Evolutionary conservation across 495 filamentous ascomycete species (phyloP), one percentile per base, ranked within the genome.

Genomic region (Penicillium cosmopolitanum): DNA sequence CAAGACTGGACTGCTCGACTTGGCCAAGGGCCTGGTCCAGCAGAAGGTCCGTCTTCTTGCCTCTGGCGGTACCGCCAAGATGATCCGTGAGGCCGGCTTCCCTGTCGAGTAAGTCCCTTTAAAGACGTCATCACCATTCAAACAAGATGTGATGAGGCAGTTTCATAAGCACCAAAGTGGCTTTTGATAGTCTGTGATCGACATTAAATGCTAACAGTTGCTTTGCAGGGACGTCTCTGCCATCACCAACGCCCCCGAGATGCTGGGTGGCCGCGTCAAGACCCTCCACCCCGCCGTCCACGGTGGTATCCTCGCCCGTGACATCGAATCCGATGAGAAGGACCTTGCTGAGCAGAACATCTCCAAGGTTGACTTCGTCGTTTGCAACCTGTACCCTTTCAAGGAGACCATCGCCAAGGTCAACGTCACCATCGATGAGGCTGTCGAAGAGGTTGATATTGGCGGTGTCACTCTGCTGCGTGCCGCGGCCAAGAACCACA

Each of bases 311-410:
- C 90, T 98, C 38, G 93, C 96, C 48, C 89, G 94, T 58, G 86
- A 97, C 72, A 87, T 96, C 53, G 90, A 87, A 54, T 91, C 92
- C 31, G 95, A 98, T 74, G 90, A 96, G 80, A 92, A 96, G 77
- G 95, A 98, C 71, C 88, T 98, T 36, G 92, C 94, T 38, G 90
- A 95, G 73, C 92, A 97, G 80, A 96, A 92, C 77, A 98, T 98
- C 69, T 81, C 89, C 77, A 98, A 97, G 81, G 92, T 98, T 47
- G 93, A 98, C 84, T 98, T 89, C 69, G 93, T 98, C 59, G 89
- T 98, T 68, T 98, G 95, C 88, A 98, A 98, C 79, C 82, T 98
- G 23, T 98, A 97, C 74, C 93, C 93, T 12, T 98, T 98, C 85
- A 96, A 97, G 82, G 92, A 97, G 69, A 97, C 96, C 48, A 85